A percentile compares a stretch with the other conserved stretches of the same genome.
Conservation (phyloP, 1,284 basidiomycete genomes). For the Rhodotorula glutinis region DNA sequence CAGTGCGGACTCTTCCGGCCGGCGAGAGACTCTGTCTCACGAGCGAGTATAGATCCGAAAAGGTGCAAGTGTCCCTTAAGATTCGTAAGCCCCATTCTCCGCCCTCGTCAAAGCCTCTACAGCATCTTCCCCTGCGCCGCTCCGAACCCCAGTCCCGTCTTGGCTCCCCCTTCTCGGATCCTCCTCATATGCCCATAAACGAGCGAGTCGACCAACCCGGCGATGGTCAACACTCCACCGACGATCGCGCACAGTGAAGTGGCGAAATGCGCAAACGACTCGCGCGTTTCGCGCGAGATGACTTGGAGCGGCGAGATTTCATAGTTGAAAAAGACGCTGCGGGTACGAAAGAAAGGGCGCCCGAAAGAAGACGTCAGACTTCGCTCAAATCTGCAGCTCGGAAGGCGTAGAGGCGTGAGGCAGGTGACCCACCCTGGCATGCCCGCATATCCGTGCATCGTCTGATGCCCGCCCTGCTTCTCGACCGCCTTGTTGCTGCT, state of each 20-base stretch:
- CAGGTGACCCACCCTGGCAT: conserved; percentile 47
- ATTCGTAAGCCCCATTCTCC: too few relatives aligned
- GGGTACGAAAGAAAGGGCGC: not conserved
- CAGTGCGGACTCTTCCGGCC: too few relatives aligned
- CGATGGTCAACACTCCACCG: conserved; percentile 92
- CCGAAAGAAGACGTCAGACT: too few relatives aligned
- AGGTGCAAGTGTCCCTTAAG: too few relatives aligned
- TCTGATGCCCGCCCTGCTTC: conserved; percentile 48
- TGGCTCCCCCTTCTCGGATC: conserved; percentile 25
- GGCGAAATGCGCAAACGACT: conserved; percentile 94
- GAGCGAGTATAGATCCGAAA: too few relatives aligned
- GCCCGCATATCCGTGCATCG: conserved; percentile 76
- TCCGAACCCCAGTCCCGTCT: conserved; percentile 34
- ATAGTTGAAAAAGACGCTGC: conserved; percentile 77
- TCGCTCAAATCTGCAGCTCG: too few relatives aligned
- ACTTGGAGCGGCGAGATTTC: conserved; percentile 97
- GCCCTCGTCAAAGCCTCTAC: too few relatives aligned
- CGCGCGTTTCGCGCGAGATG: conserved; percentile 81
- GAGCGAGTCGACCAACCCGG: conserved; percentile 72
- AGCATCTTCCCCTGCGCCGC: conserved; percentile 25
- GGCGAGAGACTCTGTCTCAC: too few relatives aligned
- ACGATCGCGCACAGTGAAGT: conserved; percentile 98
- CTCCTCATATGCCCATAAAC: conserved; percentile 24
- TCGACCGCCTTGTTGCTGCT: conserved; percentile 36
- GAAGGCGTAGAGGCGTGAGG: too few relatives aligned